Base-by-base conservation (phyloP, 495 filamentous ascomycete genomes). In the Penicillium daleae region DNA sequence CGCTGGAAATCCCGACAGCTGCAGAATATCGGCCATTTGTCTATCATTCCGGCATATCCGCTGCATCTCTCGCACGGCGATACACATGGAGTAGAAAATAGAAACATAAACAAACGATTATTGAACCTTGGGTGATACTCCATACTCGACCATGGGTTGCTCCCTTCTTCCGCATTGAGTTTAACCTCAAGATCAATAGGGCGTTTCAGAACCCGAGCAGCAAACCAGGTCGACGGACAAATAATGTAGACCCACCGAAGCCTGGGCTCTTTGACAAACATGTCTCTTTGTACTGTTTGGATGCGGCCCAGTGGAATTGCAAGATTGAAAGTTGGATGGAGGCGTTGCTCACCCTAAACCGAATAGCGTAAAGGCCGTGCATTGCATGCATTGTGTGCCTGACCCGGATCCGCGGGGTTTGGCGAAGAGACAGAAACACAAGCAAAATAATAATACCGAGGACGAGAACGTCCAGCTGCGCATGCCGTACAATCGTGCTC, bases 401-500 rank as follows among this genome's bases (percentile, higher is more conserved):
- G 49, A 32, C 15, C 49, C 49, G 13, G 32, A 35, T 37, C 5
- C 32, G 29, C n/a, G 27, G 32, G 51, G n/a, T 15, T 54, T 54
- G 17, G n/a, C 31, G 24, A 54, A 54, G 21, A 19, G 32, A 53
- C 15, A 32, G 42, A 46, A 9, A 22, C 42, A 46, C 42, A 46
- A 24, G 42, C 42, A 46, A 12, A 46, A 29, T 26, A 27, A 6
- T 44, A 12, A 54, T 54, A 35, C 31, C 40, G 40, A 22, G 40
- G 40, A 7, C 13, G 12, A 22, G 40, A 6, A 22, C 17, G 2
- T 46, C 9, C 29, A 31, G 29, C 29, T 31, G 4, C 22, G 42
- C 58, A 37, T n/a, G 17, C 58, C 53, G 40, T 24, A 50, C 46
- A n/a, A 48, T 56, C 48, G 62, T 64, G 22, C 56, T 40, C 40